Conservation (phyloP, 177 flowering plant species). For the Vitis hybrid region DNA sequence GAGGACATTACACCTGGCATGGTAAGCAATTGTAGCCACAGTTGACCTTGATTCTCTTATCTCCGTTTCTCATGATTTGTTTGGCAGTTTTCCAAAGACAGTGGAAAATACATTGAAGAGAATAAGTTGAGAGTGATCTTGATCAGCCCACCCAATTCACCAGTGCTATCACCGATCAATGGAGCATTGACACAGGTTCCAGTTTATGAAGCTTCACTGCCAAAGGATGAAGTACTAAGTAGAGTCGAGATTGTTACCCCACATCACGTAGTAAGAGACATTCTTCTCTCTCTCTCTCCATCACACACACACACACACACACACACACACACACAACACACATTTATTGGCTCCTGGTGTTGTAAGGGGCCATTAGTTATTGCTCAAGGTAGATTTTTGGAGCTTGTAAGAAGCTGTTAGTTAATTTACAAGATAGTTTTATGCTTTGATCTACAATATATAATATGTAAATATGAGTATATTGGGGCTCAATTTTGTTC, state of each 20-base stretch:
- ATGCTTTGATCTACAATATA: too few species aligned
- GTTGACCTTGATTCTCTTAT: not conserved
- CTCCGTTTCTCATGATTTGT: constrained; percentile 20
- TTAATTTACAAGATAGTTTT: too few species aligned
- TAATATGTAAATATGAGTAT: not conserved
- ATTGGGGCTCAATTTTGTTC: not conserved
- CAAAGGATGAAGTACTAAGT: constrained; percentile 19
- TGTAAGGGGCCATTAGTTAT: not conserved
- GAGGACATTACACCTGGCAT: constrained; percentile 38
- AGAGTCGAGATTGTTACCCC: constrained; percentile 6
- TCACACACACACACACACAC: too few species aligned
- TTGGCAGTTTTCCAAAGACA: constrained; percentile 68
- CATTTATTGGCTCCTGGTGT: too few species aligned
- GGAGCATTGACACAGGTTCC: constrained; percentile 36
- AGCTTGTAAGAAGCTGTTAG: not conserved
- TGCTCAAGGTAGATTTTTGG: not conserved
- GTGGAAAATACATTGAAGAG: constrained; percentile 60
- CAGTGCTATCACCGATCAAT: constrained; percentile 45
- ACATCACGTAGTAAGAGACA: constrained; percentile 15
- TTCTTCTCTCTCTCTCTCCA: not conserved
- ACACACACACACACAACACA: too few species aligned
- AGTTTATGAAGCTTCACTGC: constrained; percentile 21
- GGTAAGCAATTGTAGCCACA: constrained; percentile 22
- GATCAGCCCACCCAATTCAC: constrained; percentile 56
- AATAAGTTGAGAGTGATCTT: constrained; percentile 67